Evolutionary conservation across 345 rosid species (phyloP).

Genomic region (Trapa bicornis): DNA sequence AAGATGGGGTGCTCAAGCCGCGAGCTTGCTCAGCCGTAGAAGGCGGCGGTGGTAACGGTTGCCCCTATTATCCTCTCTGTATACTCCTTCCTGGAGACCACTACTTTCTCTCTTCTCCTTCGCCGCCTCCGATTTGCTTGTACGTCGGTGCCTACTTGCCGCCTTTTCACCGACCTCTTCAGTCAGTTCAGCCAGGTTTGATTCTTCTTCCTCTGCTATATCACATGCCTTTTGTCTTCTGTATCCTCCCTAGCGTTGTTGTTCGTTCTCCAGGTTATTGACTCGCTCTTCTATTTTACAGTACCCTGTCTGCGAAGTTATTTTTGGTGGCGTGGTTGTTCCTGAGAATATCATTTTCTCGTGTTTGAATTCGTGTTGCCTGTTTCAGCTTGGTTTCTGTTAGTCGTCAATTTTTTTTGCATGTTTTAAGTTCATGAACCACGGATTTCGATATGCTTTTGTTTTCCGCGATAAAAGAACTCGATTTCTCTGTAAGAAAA

Average conservation of each 20-base stretch:
- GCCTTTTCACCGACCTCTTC: background rate
- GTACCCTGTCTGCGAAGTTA: background rate
- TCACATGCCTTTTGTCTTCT: background rate
- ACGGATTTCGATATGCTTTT: background rate
- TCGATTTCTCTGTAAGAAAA: background rate
- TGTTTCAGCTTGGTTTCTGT: background rate
- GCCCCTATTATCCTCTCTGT: background rate
- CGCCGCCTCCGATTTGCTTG: background rate
- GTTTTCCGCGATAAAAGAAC: background rate
- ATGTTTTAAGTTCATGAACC: background rate
- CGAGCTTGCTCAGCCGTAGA: slow-evolving; percentile 1
- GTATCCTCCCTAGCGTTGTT: background rate
- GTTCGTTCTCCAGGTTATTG: background rate
- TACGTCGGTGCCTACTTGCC: background rate
- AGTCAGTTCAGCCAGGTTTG: background rate
- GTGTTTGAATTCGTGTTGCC: background rate
- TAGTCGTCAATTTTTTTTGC: background rate
- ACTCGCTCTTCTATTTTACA: background rate
- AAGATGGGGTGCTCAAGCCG: background rate
- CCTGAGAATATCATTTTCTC: background rate
- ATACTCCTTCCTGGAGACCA: background rate
- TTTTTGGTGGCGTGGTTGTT: background rate
- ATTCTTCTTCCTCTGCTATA: background rate
- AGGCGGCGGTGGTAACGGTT: background rate
- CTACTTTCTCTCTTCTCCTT: background rate